A percentile compares a stretch with the other conserved stretches of the same genome.
Evolutionary conservation across 352 stramenopile species (phyloP).

Genomic region (Aphanomyces euteiches): DNA sequence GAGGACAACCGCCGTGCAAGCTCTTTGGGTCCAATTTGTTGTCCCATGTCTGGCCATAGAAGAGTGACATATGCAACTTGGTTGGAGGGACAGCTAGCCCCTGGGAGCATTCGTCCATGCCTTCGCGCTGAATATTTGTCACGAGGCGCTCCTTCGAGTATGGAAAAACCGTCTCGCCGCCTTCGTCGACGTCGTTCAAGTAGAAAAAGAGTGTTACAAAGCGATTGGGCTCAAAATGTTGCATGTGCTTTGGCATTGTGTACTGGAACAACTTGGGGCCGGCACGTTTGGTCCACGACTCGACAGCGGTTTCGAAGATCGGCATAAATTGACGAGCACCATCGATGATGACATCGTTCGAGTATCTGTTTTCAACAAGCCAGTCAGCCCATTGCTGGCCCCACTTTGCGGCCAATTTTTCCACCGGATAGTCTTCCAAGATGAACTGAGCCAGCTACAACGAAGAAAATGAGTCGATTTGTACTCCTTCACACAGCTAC

Average conservation of each 20-base stretch:
- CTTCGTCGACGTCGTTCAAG: conserved; percentile 93
- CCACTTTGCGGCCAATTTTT: conserved; percentile 39
- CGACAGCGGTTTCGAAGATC: conserved; percentile 49
- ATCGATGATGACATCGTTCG: conserved; percentile 53
- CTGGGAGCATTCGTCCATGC: conserved; percentile 77
- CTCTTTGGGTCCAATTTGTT: conserved; percentile 71
- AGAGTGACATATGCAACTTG: conserved; percentile 69
- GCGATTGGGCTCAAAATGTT: conserved; percentile 87
- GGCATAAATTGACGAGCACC: conserved; percentile 38
- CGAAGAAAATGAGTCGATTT: background rate
- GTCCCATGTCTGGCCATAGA: conserved; percentile 78
- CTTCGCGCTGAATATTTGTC: conserved; percentile 62
- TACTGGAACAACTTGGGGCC: conserved; percentile 14
- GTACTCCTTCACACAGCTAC: background rate
- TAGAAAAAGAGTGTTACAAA: conserved; percentile 96
- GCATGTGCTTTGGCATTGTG: conserved; percentile 14
- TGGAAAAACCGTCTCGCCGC: conserved; percentile 97
- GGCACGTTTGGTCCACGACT: conserved; percentile 36
- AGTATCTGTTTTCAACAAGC: conserved; percentile 45
- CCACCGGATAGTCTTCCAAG: conserved; percentile 46
- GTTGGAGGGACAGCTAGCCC: conserved; percentile 68
- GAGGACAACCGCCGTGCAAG: conserved; percentile 71
- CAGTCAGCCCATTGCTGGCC: conserved; percentile 45
- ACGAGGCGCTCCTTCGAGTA: conserved; percentile 74
- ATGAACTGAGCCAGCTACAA: conserved; percentile 34